Conservation (phyloP, 805 yeast genomes). For the Wickerhamomyces pijperi region DNA sequence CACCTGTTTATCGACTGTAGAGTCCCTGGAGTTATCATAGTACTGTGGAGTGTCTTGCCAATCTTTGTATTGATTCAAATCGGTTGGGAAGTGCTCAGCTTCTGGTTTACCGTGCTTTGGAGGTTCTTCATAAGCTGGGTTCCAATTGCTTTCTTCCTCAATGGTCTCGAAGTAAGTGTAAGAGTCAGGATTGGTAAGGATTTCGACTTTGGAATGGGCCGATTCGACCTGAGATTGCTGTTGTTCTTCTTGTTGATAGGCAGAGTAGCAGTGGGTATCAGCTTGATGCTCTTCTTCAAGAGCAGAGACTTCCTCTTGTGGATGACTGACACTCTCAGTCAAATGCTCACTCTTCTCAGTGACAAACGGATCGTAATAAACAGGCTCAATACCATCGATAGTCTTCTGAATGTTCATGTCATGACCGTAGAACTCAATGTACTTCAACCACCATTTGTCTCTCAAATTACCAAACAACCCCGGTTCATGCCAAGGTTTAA, state of each 20-base stretch:
- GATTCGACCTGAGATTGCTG: background rate
- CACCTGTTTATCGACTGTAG: slow-evolving; percentile 1
- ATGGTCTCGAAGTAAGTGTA: slow-evolving; percentile 13
- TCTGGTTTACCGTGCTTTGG: slow-evolving; percentile 23
- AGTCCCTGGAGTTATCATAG: background rate
- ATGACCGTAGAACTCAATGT: slow-evolving; percentile 12
- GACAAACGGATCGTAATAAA: slow-evolving; percentile 7
- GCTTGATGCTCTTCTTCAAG: background rate
- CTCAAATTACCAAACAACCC: slow-evolving; percentile 9
- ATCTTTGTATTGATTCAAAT: slow-evolving; percentile 7
- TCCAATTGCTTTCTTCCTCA: slow-evolving; percentile 23
- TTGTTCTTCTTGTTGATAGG: slow-evolving; percentile 1
- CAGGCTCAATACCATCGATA: slow-evolving; percentile 16
- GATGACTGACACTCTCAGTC: no score
- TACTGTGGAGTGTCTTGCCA: slow-evolving; percentile 10
- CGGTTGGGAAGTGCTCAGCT: slow-evolving; percentile 15
- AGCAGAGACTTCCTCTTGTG: background rate
- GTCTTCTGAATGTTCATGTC: slow-evolving; percentile 7
- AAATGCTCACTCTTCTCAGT: background rate
- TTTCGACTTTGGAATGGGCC: background rate
- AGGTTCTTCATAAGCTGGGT: slow-evolving; percentile 32
- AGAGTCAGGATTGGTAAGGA: slow-evolving; percentile 12
- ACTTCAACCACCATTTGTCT: slow-evolving; percentile 16
- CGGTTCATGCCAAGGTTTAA: slow-evolving; percentile 41
- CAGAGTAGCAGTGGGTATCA: background rate